A percentile compares a stretch with the other conserved stretches of the same genome.
Evolutionary conservation across 176 grass and related monocot genomes (phyloP).

Genomic region (Oropetium thomaeum): DNA sequence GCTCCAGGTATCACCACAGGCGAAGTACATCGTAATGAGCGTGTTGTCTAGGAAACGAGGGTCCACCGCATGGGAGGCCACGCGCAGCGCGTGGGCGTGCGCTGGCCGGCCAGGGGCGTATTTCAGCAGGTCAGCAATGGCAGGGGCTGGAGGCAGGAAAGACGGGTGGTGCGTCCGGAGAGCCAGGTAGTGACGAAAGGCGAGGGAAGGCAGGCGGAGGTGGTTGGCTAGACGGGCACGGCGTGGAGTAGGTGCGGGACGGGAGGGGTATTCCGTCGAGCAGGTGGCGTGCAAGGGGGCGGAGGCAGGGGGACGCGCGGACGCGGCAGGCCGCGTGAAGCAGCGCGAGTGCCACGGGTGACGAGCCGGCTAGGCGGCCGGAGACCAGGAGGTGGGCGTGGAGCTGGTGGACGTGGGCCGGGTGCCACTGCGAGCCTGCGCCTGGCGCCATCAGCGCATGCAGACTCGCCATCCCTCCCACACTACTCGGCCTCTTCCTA

Average conservation of each 20-base stretch:
- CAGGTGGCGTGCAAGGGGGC: constrained; percentile 31
- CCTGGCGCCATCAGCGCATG: not conserved
- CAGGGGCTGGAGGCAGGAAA: constrained; percentile 33
- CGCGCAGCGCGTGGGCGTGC: constrained; percentile 49
- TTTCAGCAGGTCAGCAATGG: constrained; percentile 51
- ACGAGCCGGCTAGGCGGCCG: constrained; percentile 25
- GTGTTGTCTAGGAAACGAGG: constrained; percentile 58
- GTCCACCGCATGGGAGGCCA: constrained; percentile 10
- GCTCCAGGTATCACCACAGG: constrained; percentile 18
- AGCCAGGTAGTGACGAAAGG: constrained; percentile 25
- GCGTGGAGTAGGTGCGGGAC: constrained; percentile 27
- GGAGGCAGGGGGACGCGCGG: constrained; percentile 18
- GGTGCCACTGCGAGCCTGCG: constrained; percentile 22
- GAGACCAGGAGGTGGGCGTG: constrained; percentile 44
- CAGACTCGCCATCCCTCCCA: constrained; percentile 6
- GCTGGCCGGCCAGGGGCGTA: constrained; percentile 30
- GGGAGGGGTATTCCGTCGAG: constrained; percentile 11
- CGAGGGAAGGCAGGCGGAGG: constrained; percentile 14
- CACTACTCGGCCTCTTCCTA: constrained; percentile 25
- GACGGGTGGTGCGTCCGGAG: constrained; percentile 19
- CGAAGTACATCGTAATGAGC: constrained; percentile 48
- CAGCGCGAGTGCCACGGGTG: constrained; percentile 21
- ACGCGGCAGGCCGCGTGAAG: constrained; percentile 31
- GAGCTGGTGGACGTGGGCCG: constrained; percentile 44
- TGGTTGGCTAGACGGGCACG: constrained; percentile 27